Evolutionary conservation across 169 alveolate species (phyloP).

Genomic region (Cryptosporidium bovis): DNA sequence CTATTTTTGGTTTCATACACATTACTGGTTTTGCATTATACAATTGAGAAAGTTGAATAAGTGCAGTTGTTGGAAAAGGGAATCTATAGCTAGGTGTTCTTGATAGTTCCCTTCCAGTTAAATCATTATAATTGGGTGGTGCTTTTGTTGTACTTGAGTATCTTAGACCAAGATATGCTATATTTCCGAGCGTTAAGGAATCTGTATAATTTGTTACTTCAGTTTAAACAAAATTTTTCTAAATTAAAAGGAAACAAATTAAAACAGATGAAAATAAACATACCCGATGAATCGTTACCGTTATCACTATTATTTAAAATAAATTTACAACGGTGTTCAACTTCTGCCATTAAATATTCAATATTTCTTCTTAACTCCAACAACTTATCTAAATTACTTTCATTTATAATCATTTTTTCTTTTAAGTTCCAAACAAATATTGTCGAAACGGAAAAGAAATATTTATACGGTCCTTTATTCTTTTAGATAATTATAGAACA

Average conservation of each 20-base stretch:
- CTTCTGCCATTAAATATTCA: conserved; percentile 33
- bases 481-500: too few species aligned
- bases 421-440: too few species aligned
- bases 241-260: background rate
- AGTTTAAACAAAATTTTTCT: background rate
- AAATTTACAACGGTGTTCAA: conserved; percentile 16
- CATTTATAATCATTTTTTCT: conserved; percentile 6
- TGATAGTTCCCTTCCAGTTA: conserved; percentile 57
- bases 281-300: background rate
- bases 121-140: conserved; percentile 65
- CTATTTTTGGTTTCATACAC: conserved; percentile 27
- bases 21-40: conserved; percentile 36
- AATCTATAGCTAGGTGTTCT: conserved; percentile 67
- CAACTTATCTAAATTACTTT: background rate
- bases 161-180: conserved; percentile 43
- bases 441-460: too few species aligned
- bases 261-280: background rate
- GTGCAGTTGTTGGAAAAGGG: conserved; percentile 72
- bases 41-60: conserved; percentile 45
- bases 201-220: background rate
- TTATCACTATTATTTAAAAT: background rate
- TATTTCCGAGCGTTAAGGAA: conserved; percentile 26
- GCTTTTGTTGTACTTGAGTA: conserved; percentile 69
- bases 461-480: too few species aligned
- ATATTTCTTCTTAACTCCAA: conserved; percentile 39